Evolutionary conservation across 257 asterid genomes (phyloP).

Genomic region (Fraxinus quadrangulata): DNA sequence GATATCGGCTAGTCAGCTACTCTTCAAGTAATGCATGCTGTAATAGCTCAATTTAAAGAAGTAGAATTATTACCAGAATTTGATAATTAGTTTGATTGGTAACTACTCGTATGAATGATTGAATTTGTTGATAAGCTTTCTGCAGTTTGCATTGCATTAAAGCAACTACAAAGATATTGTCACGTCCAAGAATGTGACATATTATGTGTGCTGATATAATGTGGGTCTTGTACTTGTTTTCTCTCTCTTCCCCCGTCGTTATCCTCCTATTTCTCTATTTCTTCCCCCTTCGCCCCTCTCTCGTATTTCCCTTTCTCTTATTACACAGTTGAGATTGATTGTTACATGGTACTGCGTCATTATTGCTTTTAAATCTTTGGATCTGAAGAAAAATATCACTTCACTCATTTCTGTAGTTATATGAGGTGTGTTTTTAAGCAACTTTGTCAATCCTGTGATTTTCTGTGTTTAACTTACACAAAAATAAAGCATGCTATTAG

Average conservation of each 20-base stretch:
- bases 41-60: neutral
- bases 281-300: neutral
- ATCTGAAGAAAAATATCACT: constrained; percentile 2
- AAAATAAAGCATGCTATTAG: neutral
- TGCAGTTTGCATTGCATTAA: neutral
- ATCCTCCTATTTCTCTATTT: neutral
- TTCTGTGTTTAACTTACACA: neutral
- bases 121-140: neutral
- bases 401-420: constrained; percentile 19
- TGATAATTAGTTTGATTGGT: constrained; percentile 5
- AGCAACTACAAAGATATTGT: constrained; percentile 3
- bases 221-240: neutral
- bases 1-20: neutral
- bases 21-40: constrained; percentile 10
- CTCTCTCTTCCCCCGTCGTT: neutral
- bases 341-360: neutral
- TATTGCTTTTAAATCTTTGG: constrained; percentile 1
- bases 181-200: neutral
- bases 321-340: neutral
- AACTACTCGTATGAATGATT: neutral
- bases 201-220: neutral
- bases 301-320: neutral
- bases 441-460: neutral
- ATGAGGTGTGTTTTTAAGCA: constrained; percentile 5
- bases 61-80: constrained; percentile 1